Percentiles rank a stretch among this genome's conserved stretches.
Conservation (phyloP, 2,329 filamentous ascomycete species). For the Penicillium sp. region DNA sequence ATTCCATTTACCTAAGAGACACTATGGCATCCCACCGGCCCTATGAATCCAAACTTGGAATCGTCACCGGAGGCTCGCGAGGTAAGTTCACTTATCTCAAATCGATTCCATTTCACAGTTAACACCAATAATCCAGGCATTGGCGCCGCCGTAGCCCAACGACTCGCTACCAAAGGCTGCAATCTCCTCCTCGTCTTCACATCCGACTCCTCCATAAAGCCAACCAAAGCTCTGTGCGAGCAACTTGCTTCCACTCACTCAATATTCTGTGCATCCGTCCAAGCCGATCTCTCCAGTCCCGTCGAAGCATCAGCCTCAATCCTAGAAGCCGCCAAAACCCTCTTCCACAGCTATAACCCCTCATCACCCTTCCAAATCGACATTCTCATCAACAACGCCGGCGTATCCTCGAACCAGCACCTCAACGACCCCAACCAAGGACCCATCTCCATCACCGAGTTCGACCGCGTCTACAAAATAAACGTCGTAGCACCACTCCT, state of each 20-base stretch:
- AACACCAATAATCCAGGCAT: constrained; percentile 52
- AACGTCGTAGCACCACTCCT: constrained; percentile 63
- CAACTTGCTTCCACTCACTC: background rate
- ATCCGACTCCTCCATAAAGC: constrained; percentile 55
- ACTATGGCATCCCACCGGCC: background rate
- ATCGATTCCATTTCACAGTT: background rate
- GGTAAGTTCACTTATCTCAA: background rate
- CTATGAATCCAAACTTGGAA: constrained; percentile 4
- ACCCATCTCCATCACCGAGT: constrained; percentile 53
- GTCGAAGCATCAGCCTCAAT: background rate
- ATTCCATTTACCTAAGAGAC: background rate
- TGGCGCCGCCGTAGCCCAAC: constrained; percentile 61
- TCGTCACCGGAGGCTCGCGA: constrained; percentile 7
- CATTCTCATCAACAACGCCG: constrained; percentile 64
- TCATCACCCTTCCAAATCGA: constrained; percentile 48
- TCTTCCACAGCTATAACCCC: background rate
- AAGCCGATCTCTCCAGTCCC: constrained; percentile 1
- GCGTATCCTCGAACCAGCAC: constrained; percentile 37
- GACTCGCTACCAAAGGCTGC: constrained; percentile 64
- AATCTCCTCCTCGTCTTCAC: constrained; percentile 65
- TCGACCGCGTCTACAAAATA: constrained; percentile 59
- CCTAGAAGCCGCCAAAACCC: background rate
- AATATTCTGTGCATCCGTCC: background rate
- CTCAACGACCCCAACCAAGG: constrained; percentile 20
- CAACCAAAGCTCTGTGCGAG: constrained; percentile 36